Evolutionary conservation across 345 rosid species (phyloP).

Genomic region (Xanthoceras sorbifolium): DNA sequence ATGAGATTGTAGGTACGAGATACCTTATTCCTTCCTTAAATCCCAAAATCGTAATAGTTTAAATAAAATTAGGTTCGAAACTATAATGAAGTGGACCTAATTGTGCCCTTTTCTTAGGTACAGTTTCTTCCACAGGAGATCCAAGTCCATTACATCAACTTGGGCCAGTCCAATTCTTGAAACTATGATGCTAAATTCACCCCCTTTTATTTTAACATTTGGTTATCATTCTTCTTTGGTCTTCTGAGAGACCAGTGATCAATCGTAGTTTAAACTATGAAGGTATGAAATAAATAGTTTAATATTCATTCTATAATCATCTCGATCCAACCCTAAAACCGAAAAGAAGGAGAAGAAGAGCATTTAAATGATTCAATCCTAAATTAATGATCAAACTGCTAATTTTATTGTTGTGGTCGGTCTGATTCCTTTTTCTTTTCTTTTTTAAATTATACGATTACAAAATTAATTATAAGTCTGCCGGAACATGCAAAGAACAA

Average conservation of each 20-base stretch:
- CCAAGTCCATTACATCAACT: background rate
- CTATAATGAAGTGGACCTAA: background rate
- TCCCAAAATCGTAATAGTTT: too few species aligned
- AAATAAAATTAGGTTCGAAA: too few species aligned
- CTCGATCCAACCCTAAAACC: background rate
- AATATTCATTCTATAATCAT: background rate
- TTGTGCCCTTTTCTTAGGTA: background rate
- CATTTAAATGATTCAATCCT: background rate
- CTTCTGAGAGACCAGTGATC: too few species aligned
- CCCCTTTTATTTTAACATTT: background rate
- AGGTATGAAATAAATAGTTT: too few species aligned
- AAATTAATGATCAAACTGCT: background rate
- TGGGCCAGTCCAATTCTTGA: background rate
- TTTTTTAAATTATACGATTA: too few species aligned
- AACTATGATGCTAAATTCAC: background rate
- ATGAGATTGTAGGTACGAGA: too few species aligned
- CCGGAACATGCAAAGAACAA: too few species aligned
- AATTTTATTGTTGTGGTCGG: background rate
- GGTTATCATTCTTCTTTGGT: background rate
- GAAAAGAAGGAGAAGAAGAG: background rate
- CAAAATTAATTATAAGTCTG: too few species aligned
- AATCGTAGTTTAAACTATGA: too few species aligned
- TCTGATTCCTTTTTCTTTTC: too few species aligned
- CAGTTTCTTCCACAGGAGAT: background rate
- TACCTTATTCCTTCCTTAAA: too few species aligned